Evolutionary conservation across 2,329 filamentous ascomycete genomes (phyloP), one percentile per base, ranked within the genome.

Genomic region (Colletotrichum magnum): DNA sequence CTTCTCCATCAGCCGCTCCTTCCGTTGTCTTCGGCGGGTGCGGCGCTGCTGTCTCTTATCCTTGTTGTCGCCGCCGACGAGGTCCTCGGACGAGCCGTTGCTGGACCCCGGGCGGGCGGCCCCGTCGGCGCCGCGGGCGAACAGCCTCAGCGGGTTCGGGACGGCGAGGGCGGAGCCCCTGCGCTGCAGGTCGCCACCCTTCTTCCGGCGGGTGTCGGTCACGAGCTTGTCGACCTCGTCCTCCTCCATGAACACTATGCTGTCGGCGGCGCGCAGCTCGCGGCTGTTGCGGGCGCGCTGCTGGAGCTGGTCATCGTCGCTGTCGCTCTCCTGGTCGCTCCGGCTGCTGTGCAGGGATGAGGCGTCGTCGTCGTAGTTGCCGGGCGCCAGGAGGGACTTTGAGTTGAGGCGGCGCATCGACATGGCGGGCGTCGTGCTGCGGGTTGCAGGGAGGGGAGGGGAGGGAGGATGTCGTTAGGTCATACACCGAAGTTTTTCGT

Each of bases 251-350:
- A 95, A 80, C 0, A 95, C 90, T 50, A 89, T 86, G 51, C 89
- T 85, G 77, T 94, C 92, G 79, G 92, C 89, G 43, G 89, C 88
- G 45, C 89, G 87, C 64, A 94, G 84, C 77, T 94, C 92, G 64
- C 87, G 83, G 75, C 90, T 93, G 72, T 90, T 93, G 56, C 92
- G 87, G 41, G 90, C 90, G 9, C 87, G 87, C 68, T 86, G 83
- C 71, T 92, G 82, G 61, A 93, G 84, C 75, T 93, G 85, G 77
- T 94, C 91, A 78, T 94, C 92, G 73, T 94, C 92, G 80, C 90
- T 93, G 77, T 94, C 92, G 66, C 89, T 92, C 76, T 94, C 92
- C 77, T 93, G 91, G 75, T 93, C 91, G 81, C 87, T 90, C 71
- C 88, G 87, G 74, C 86, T 90, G 74, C 86, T 90, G 74, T 90